phyloP scores from a whole-genome alignment of 768 basidiomycete species.

The Amanita polypyramis region DNA sequence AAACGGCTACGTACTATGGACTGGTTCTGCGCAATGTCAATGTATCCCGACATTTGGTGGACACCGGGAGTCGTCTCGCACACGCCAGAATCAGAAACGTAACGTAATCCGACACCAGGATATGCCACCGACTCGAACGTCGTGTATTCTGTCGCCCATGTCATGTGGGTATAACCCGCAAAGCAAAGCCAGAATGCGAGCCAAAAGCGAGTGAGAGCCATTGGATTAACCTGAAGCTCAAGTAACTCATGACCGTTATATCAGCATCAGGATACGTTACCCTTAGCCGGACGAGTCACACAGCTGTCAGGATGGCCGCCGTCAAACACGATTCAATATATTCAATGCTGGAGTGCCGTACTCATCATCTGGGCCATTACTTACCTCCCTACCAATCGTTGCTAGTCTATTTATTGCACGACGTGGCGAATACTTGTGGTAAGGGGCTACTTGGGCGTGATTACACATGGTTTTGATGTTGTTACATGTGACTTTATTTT shows the following conservation, averaged over 20 bases:
- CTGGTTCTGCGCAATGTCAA: conserved; percentile 46
- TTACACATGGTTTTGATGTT: too few relatives aligned
- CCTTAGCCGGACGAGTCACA: neutral
- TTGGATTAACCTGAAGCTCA: neutral
- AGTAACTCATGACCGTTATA: neutral
- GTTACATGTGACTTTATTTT: too few relatives aligned
- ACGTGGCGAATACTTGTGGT: too few relatives aligned
- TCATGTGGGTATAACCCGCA: too few relatives aligned
- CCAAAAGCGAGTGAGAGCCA: neutral
- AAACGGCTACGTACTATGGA: conserved; percentile 32
- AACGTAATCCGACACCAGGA: conserved; percentile 28
- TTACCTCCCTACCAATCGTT: too few relatives aligned
- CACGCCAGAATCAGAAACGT: conserved; percentile 47
- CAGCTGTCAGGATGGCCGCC: too few relatives aligned
- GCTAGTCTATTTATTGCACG: neutral
- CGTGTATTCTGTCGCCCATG: neutral
- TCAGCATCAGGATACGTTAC: neutral
- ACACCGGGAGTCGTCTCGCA: conserved; percentile 60
- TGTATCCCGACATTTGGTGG: conserved; percentile 50
- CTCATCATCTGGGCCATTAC: too few relatives aligned
- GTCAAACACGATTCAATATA: neutral
- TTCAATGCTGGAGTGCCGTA: too few relatives aligned
- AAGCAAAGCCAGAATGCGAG: neutral
- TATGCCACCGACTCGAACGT: conserved; percentile 14
- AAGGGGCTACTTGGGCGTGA: too few relatives aligned